Base-by-base conservation (phyloP, 2,329 filamentous ascomycete species). In the Fonsecaea multimorphosa region DNA sequence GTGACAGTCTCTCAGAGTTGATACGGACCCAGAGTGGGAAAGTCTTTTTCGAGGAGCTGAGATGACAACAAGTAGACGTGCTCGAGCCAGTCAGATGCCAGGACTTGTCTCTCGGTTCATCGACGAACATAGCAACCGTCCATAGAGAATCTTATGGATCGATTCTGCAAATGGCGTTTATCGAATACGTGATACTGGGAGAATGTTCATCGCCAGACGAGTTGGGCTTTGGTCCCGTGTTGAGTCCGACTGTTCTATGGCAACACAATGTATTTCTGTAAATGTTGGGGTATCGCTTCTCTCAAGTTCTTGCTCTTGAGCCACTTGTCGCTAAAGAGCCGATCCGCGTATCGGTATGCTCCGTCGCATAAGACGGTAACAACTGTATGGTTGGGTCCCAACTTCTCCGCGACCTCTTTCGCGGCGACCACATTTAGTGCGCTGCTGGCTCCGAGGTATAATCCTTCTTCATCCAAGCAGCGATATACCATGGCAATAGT, bases 401-500 rank as follows among this genome's bases (percentile, higher is more conserved):
- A 81, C 80, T 91, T 92, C 84, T 95, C 88, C 0, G 95, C 95
- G 32, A 97, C 90, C 80, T 98, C 92, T 81, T 94, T 92, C 16
- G 95, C 95, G 0, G 95, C 95, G 6, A 94, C 95, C 14, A 99
- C 95, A 76, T 99, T 99, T 74, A 99, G 82, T 65, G 92, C 91
- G 27, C 92, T 96, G 80, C 92, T 97, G 40, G 95, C 95, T 68
- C 95, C 95, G 1, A 99, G 85, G 78, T 99, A 99, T 58, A 99
- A 81, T 1, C 95, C 95, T 77, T 99, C 95, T 80, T 98, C 93
- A 74, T 98, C 93, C 69, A 99, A 83, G 76, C 94, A 97, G 70
- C 94, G 85, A 82, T 98, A 99, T 52, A 99, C 92, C 95, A 97
- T 98, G 79, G 91, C 92, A 72, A 99, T 94, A 74, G 89, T 96